These are phyloP conservation scores for Colletotrichum sp. DNA, from an alignment of 2,329 filamentous ascomycete genomes.

Conservation along the genomic window DNA sequence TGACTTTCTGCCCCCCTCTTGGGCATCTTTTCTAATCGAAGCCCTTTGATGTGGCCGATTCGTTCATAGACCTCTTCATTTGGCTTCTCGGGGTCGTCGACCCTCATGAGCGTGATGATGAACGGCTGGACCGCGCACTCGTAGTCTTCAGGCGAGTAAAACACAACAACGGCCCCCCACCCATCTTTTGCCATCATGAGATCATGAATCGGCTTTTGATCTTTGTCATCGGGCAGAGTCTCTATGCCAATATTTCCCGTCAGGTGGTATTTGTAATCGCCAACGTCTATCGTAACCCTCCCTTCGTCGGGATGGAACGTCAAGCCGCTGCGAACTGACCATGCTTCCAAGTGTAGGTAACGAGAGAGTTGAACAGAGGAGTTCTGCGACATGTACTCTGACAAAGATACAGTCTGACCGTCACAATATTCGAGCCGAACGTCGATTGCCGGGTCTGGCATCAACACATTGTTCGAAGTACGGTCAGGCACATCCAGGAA, in stretches of 20 bases:
- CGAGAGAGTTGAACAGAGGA: not conserved
- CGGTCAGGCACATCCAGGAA: not conserved
- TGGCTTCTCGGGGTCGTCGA: not conserved
- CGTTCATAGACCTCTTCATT: not conserved
- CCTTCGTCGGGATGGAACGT: not conserved
- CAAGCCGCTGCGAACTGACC: not conserved
- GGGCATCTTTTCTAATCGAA: not conserved
- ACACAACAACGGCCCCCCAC: not conserved
- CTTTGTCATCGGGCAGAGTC: not conserved
- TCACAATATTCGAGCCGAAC: not conserved
- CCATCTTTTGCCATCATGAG: not conserved
- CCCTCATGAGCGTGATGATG: not conserved
- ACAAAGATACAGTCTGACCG: not conserved
- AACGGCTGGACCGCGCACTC: not conserved
- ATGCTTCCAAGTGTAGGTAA: not conserved
- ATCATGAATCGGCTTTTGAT: not conserved
- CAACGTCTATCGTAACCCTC: not conserved
- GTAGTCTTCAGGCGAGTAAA: not conserved
- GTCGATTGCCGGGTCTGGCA: not conserved
- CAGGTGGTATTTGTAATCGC: not conserved
- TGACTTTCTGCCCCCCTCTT: rapidly evolving
- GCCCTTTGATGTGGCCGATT: not conserved
- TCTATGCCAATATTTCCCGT: not conserved
- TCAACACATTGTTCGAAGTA: not conserved
- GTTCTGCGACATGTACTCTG: not conserved